Percentiles rank a stretch among this genome's conserved stretches.
Evolutionary conservation across 2,329 filamentous ascomycete genomes (phyloP).

Genomic region (Rhinocladiella mackenziei): DNA sequence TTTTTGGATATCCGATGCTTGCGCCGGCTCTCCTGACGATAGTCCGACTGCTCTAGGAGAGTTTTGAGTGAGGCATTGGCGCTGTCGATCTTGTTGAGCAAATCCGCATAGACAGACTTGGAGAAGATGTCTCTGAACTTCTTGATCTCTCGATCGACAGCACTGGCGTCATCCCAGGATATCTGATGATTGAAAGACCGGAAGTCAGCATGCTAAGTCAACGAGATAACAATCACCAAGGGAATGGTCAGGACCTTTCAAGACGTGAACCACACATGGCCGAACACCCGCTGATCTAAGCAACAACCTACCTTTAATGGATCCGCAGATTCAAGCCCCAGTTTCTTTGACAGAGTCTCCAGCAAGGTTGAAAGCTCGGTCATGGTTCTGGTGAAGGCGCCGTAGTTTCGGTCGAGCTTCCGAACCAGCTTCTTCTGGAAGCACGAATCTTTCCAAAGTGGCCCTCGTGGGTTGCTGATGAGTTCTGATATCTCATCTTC

Average conservation of each 20-base stretch:
- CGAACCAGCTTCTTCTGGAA: conserved; percentile 15
- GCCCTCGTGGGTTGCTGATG: conserved; percentile 16
- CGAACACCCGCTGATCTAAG: no score
- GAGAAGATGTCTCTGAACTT: conserved; percentile 13
- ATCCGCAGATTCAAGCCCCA: conserved; percentile 2
- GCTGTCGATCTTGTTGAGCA: conserved; percentile 22
- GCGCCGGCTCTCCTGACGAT: no score
- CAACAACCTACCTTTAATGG: no score
- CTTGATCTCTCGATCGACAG: conserved; percentile 9
- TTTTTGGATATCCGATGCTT: conserved; percentile 4
- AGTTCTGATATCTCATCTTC: conserved; percentile 23
- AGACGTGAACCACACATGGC: no score
- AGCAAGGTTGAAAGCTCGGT: conserved; percentile 12
- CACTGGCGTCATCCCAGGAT: neutral
- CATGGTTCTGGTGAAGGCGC: conserved; percentile 21
- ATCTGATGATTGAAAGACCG: neutral
- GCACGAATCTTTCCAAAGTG: conserved; percentile 16
- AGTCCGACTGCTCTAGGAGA: conserved; percentile 14
- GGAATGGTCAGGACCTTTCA: no score
- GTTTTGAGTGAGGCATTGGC: conserved; percentile 27
- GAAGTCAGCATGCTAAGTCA: no score
- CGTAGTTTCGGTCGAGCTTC: conserved; percentile 18
- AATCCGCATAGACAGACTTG: conserved; percentile 19
- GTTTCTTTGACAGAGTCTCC: conserved; percentile 1
- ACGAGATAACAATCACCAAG: no score